Evolutionary conservation across 225 moss, liverwort and hornwort genomes (phyloP), one percentile per base, ranked within the genome.

Genomic region (Climacium dendroides): DNA sequence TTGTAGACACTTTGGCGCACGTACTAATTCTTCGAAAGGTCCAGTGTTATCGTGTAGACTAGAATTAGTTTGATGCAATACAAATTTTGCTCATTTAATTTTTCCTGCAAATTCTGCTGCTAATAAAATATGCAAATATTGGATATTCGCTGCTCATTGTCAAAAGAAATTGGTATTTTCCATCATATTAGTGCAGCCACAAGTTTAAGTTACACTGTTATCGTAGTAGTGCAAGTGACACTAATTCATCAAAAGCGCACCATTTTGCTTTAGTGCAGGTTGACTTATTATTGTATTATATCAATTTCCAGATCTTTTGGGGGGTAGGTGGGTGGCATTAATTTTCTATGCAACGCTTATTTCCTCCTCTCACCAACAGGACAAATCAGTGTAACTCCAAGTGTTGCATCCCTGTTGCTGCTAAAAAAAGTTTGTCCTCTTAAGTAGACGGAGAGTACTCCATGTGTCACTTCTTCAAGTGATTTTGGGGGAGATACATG

Each of bases 201-300:
- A 32, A 45, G 34, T 41, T 28, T n/a, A n/a, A n/a, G n/a, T n/a
- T 15, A 74, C 7, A 28, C 28, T 18, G 26, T 37, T 37, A 19
- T 25, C 7, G 4, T 16, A 25, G 4, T 54, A 7, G 28, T 39
- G 17, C 12, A 25, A 34, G 30, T 20, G 7, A 11, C 7, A 75
- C 0, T 35, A 23, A 14, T 5, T 54, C 16, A n/a, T 35, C 8
- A 19, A 11, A 37, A 3, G 26, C 2, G 2, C 5, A 12, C 4
- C 58, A 29, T 7, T 57, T 57, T 57, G 39, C 37, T 37, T 11
- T 3, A 7, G 2, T 18, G 17, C 26, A 55, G 5, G 4, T 57
- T 55, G 37, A 37, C 37, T 5, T 11, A 11, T 28, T 28, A 12
- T 78, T 78, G 7, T 11, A 11, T 28, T 39, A 7, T 8, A 18